Percentiles rank a stretch among this genome's conserved stretches.
Evolutionary conservation across 2,329 filamentous ascomycete genomes (phyloP).

Genomic region (Talaromyces sp.): DNA sequence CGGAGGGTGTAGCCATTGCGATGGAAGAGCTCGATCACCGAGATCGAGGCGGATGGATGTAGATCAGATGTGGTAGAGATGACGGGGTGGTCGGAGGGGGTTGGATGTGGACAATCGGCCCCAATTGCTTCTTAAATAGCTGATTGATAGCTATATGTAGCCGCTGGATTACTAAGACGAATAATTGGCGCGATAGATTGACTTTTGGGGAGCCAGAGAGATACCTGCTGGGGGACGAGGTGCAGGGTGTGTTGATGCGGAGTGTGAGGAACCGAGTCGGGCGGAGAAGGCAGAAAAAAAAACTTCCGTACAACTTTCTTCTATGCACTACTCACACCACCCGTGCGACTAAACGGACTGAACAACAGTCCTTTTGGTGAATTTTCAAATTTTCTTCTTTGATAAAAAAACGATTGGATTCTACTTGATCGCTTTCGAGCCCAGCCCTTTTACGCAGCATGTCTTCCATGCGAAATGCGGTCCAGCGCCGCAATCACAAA

Average conservation of each 20-base stretch:
- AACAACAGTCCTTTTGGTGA: slow-evolving; percentile 4
- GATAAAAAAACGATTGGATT: too few species aligned
- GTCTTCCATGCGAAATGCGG: slow-evolving; percentile 63
- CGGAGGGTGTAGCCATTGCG: slow-evolving; percentile 26
- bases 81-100: slow-evolving; percentile 7
- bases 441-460: slow-evolving; percentile 37
- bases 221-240: slow-evolving; percentile 12
- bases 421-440: background rate
- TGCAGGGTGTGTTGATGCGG: slow-evolving; percentile 24
- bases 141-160: background rate
- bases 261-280: slow-evolving; percentile 27
- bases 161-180: too few species aligned
- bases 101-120: background rate
- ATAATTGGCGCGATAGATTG: background rate
- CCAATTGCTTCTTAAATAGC: background rate
- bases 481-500: slow-evolving; percentile 81
- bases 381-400: background rate
- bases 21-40: slow-evolving; percentile 18
- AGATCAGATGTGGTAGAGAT: slow-evolving; percentile 13
- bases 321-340: slow-evolving; percentile 11
- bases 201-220: background rate
- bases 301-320: slow-evolving; percentile 21
- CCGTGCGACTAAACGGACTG: slow-evolving; percentile 4
- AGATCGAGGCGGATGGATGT: slow-evolving; percentile 21
- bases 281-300: slow-evolving; percentile 29